Base-by-base conservation (phyloP, 169 alveolate species). In the Eimeria praecox region DNA sequence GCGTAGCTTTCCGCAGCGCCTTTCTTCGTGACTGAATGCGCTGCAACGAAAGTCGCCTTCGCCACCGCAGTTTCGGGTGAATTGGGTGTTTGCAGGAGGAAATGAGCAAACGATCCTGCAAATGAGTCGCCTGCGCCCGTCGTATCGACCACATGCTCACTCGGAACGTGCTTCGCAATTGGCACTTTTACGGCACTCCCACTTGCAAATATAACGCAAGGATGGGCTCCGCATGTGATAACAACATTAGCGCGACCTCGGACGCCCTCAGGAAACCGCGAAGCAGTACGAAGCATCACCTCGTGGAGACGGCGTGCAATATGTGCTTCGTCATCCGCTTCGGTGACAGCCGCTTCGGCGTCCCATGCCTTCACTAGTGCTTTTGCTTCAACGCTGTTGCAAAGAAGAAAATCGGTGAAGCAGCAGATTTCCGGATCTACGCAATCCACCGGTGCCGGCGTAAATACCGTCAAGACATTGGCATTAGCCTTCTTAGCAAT, bases 71-170 rank as follows among this genome's bases (percentile, higher is more conserved):
- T 78, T 22, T 90, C 88, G 44, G 94, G 78, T 18, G 78, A 24
- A 22, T 27, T 38, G 0, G 69, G 87, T 16, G 49, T 86, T 56
- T 54, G 73, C 10, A 78, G 77, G n/a, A 95, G 56, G 27, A 95
- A 90, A 82, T 83, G 78, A 30, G 95, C 95, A 52, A 96, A 46
- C 4, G 96, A 88, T 14, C 97, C 97, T 35, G 82, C 86, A 77
- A 96, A 96, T 33, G 97, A 42, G 52, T 96, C 97, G 1, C 97
- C 97, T 18, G 97, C 97, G 35, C 97, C 97, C 56, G 92, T 90
- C 66, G 97, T 96, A 71, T 96, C 96, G 27, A 95, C 95, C 24
- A 95, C 90, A 22, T 42, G 95, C 35, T 82, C 96, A 12, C 83
- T 59, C 42, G 78, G 64, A 33, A 73, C 66, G n/a, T 18, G 14